Percentiles rank a stretch among this genome's conserved stretches.
Conservation (phyloP, 164 flowering plant genomes). For the Tetracentron sinense region DNA sequence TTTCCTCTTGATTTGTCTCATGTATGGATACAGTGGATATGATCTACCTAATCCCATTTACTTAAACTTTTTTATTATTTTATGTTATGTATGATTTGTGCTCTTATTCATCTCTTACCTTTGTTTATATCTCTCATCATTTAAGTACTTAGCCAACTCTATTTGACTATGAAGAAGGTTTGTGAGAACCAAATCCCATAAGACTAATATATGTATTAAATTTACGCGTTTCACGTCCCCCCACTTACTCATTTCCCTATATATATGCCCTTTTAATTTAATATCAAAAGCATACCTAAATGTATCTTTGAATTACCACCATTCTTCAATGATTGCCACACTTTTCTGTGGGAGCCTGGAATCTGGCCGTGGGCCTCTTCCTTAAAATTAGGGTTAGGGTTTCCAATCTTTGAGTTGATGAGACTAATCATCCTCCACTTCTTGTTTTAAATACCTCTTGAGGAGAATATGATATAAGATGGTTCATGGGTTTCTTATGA, state of each 20-base stretch:
- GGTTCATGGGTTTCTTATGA: background rate
- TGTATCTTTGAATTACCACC: background rate
- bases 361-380: background rate
- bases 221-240: no score
- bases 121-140: background rate
- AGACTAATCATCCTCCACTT: background rate
- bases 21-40: background rate
- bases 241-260: no score
- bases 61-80: background rate
- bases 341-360: background rate
- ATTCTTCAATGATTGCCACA: background rate
- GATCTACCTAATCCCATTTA: background rate
- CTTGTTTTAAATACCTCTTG: background rate
- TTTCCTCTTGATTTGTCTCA: background rate
- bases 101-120: background rate
- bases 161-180: background rate
- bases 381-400: background rate
- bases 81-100: no score
- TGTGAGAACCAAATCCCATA: background rate
- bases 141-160: background rate
- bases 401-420: background rate
- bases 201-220: no score
- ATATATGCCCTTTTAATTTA: background rate
- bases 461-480: no score
- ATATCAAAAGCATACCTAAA: background rate